These are phyloP conservation scores for Epichloe scottii DNA, from an alignment of 2,329 filamentous ascomycete species.

Conservation along the genomic window DNA sequence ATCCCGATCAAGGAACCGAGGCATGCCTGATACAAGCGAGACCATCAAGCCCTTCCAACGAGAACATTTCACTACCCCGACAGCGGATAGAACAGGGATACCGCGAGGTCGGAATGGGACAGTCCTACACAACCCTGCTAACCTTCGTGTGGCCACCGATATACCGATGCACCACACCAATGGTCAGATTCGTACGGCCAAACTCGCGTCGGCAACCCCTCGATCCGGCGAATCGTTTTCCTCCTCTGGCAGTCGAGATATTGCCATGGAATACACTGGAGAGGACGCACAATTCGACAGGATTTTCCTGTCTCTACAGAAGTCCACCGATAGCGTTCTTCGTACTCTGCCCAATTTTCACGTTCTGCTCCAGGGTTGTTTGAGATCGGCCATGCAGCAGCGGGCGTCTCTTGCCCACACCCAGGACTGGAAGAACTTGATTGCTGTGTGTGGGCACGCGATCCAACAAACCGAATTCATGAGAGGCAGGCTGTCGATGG, in stretches of 20 bases:
- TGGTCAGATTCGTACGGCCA: slow-evolving; percentile 35
- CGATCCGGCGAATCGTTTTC: slow-evolving; percentile 73
- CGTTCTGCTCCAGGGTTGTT: slow-evolving; percentile 50
- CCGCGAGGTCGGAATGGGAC: slow-evolving; percentile 22
- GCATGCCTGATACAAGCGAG: slow-evolving; percentile 22
- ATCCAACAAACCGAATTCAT: slow-evolving; percentile 64
- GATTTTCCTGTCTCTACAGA: slow-evolving; percentile 65
- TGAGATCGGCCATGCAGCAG: slow-evolving; percentile 50
- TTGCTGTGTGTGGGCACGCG: slow-evolving; percentile 57
- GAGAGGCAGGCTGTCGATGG: slow-evolving; percentile 57
- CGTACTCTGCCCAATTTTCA: slow-evolving; percentile 59
- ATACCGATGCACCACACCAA: slow-evolving; percentile 34
- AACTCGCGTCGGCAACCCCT: slow-evolving; percentile 53
- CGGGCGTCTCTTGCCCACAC: slow-evolving; percentile 46
- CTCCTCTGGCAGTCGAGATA: slow-evolving; percentile 34
- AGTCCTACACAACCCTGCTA: slow-evolving; percentile 36
- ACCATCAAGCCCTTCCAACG: slow-evolving; percentile 38
- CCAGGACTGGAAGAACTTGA: slow-evolving; percentile 56
- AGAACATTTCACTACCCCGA: slow-evolving; percentile 42
- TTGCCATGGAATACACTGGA: slow-evolving; percentile 52
- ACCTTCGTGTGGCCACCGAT: slow-evolving; percentile 44
- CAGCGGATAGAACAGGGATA: slow-evolving; percentile 31
- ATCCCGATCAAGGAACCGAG: slow-evolving; percentile 7
- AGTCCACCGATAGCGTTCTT: slow-evolving; percentile 61
- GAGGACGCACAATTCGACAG: slow-evolving; percentile 73